phyloP scores from a whole-genome alignment of 768 basidiomycete species.

The Termitomyces sp. region DNA sequence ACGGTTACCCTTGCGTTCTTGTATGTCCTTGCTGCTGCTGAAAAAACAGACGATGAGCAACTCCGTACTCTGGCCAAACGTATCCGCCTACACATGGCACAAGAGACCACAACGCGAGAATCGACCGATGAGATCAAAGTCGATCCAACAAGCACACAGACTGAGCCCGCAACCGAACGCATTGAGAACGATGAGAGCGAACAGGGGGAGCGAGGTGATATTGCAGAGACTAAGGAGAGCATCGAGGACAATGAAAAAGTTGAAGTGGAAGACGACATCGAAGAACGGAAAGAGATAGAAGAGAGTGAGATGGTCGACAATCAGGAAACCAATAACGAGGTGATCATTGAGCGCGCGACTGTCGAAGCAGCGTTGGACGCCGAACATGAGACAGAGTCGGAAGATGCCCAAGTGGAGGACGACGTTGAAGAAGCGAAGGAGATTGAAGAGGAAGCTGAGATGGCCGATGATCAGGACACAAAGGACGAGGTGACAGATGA shows the following conservation, averaged over 20 bases:
- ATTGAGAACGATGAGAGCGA: not conserved
- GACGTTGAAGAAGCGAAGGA: not conserved
- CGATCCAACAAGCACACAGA: not conserved
- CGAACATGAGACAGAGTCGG: not conserved
- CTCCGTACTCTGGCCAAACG: not conserved
- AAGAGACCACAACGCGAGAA: not conserved
- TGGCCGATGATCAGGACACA: not conserved
- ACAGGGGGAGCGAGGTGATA: not conserved
- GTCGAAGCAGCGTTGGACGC: not conserved
- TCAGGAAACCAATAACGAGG: no score
- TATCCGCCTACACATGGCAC: not conserved
- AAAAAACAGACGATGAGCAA: not conserved
- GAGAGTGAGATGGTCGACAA: no score
- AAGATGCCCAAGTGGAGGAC: not conserved
- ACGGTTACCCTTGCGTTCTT: not conserved
- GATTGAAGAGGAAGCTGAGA: not conserved
- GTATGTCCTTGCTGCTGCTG: not conserved
- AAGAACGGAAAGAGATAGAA: not conserved
- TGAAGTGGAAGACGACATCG: not conserved
- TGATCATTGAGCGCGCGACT: not conserved
- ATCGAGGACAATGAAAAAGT: not conserved
- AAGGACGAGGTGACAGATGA: not conserved
- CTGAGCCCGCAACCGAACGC: no score
- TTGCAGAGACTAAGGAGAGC: not conserved
- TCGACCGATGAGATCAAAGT: not conserved